Conservation (phyloP, 1,139 yeast genomes). For the Scheffersomyces stambukii region DNA sequence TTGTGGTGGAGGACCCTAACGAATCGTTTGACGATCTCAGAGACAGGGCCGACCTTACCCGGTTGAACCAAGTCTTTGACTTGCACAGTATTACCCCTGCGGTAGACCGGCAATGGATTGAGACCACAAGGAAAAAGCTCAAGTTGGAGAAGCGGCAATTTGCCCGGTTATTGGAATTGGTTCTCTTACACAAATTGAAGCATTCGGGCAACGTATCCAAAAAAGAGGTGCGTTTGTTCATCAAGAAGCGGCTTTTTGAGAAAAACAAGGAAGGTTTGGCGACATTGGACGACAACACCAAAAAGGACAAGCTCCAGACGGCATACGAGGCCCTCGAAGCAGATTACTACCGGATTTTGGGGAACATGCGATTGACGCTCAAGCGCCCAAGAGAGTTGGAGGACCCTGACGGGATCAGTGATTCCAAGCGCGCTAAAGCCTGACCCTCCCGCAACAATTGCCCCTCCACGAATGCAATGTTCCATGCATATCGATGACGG, state of each 20-base stretch:
- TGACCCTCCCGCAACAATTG: no score
- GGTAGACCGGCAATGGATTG: constrained; percentile 43
- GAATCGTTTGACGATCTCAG: constrained; percentile 89
- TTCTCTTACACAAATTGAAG: constrained; percentile 45
- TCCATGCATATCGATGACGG: no score
- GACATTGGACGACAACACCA: constrained; percentile 58
- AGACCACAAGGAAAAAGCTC: constrained; percentile 26
- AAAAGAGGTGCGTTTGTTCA: constrained; percentile 50
- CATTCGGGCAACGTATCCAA: constrained; percentile 22
- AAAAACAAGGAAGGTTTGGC: constrained; percentile 76
- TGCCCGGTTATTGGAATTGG: constrained; percentile 73
- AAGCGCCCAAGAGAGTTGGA: no score
- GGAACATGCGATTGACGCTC: constrained; percentile 24
- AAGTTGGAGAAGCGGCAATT: constrained; percentile 82
- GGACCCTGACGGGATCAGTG: constrained; percentile 3
- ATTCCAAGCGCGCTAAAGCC: constrained; percentile 2
- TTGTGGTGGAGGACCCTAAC: constrained; percentile 93
- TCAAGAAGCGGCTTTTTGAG: constrained; percentile 68
- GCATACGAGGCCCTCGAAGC: constrained; percentile 67
- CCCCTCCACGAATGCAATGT: no score
- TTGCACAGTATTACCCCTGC: constrained; percentile 18
- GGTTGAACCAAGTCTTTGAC: constrained; percentile 32
- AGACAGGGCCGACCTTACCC: constrained; percentile 71
- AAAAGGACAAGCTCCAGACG: constrained; percentile 66
- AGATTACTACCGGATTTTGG: constrained; percentile 60